A percentile compares a stretch with the other conserved stretches of the same genome.
These are phyloP conservation scores for Xylaria multiplex DNA, from an alignment of 2,329 filamentous ascomycete species.

Conservation along the genomic window DNA sequence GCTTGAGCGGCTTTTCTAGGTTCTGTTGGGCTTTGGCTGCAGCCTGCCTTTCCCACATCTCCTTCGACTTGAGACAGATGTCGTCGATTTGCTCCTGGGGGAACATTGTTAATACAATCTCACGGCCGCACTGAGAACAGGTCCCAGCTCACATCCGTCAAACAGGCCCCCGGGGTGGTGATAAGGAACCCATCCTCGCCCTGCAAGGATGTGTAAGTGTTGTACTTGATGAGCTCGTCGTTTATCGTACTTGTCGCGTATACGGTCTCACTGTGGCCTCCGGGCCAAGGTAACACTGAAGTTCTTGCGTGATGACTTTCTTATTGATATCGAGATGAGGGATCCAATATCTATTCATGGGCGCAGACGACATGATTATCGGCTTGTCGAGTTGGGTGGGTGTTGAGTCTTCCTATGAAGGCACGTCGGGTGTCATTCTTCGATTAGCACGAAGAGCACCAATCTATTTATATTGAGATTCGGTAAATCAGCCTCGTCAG, in stretches of 20 bases:
- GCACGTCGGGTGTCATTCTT: conserved; percentile 27
- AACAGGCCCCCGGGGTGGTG: conserved; percentile 65
- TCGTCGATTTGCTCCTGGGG: conserved; percentile 70
- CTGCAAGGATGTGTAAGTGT: conserved; percentile 51
- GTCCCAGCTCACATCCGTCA: conserved; percentile 64
- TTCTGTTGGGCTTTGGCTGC: conserved; percentile 59
- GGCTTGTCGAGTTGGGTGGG: conserved; percentile 16
- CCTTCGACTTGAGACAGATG: conserved; percentile 68
- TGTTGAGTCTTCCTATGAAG: conserved; percentile 25
- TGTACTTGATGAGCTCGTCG: conserved; percentile 36
- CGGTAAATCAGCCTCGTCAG: conserved; percentile 31
- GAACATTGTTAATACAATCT: conserved; percentile 33
- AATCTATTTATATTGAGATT: conserved; percentile 37
- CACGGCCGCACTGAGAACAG: conserved; percentile 22
- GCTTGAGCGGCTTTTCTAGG: conserved; percentile 62
- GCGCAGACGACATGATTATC: conserved; percentile 50
- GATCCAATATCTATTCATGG: conserved; percentile 70
- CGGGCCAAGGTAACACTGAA: conserved; percentile 68
- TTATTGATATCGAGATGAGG: conserved; percentile 68
- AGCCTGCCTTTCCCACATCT: conserved; percentile 67
- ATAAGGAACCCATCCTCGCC: conserved; percentile 71
- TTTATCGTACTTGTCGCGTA: conserved; percentile 62
- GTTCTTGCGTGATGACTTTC: conserved; percentile 67
- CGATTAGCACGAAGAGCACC: conserved; percentile 29
- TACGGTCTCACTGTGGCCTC: conserved; percentile 67